Percentiles rank a stretch among this genome's conserved stretches.
phyloP scores from a whole-genome alignment of 2,329 filamentous ascomycete species.

The Chaetomiaceae sp. region DNA sequence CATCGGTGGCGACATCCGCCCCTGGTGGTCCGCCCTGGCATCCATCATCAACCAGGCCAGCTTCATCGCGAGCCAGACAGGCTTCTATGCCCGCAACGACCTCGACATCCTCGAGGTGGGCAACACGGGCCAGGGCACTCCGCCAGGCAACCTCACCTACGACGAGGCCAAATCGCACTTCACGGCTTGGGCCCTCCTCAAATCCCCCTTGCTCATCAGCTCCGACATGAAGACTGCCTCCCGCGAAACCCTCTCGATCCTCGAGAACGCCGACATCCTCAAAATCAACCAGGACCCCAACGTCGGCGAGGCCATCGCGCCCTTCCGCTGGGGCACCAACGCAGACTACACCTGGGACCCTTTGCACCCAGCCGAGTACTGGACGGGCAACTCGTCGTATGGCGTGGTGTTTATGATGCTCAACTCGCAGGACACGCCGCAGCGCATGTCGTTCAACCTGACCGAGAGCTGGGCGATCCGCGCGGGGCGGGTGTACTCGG shows the following conservation, averaged over 20 bases:
- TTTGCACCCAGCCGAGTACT: slow-evolving; percentile 6
- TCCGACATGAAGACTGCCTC: slow-evolving; percentile 8
- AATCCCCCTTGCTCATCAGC: slow-evolving; percentile 9
- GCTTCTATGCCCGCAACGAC: slow-evolving; percentile 13
- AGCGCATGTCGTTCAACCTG: slow-evolving; percentile 13
- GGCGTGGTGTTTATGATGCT: slow-evolving; percentile 6
- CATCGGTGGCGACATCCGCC: slow-evolving; percentile 12
- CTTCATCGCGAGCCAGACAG: slow-evolving; percentile 5
- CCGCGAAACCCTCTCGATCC: slow-evolving; percentile 7
- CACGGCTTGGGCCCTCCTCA: slow-evolving; percentile 15
- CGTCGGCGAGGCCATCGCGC: slow-evolving; percentile 8
- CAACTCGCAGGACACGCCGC: slow-evolving; percentile 2
- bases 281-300: slow-evolving; percentile 14
- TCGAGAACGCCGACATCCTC: slow-evolving; percentile 12
- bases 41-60: slow-evolving; percentile 16
- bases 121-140: slow-evolving; percentile 8
- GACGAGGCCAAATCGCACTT: slow-evolving; percentile 17
- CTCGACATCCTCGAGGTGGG: slow-evolving; percentile 19
- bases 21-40: slow-evolving; percentile 13
- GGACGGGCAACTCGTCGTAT: slow-evolving; percentile 8
- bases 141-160: slow-evolving; percentile 13
- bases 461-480: slow-evolving; percentile 18
- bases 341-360: slow-evolving; percentile 1
- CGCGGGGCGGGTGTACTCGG: slow-evolving; percentile 11
- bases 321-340: slow-evolving; percentile 7